These are phyloP conservation scores for Aristolochia fimbriata DNA, from an alignment of 164 flowering plant species.

Conservation along the genomic window DNA sequence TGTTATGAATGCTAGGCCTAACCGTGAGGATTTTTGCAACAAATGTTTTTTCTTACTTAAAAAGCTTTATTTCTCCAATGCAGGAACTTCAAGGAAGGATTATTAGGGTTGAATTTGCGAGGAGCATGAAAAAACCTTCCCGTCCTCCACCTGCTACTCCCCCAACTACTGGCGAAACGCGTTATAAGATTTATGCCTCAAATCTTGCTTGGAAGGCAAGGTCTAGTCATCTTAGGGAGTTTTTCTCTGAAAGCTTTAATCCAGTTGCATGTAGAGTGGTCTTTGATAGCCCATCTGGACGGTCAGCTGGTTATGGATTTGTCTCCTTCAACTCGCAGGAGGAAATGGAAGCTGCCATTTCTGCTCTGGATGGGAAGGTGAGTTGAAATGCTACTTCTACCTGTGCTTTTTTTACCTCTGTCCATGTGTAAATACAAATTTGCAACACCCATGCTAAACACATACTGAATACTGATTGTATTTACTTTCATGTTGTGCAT, in stretches of 20 bases:
- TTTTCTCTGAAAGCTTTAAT: conserved; percentile 41
- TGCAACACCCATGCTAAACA: neutral
- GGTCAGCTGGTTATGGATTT: conserved; percentile 84
- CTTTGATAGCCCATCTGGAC: conserved; percentile 51
- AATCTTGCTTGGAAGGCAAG: conserved; percentile 90
- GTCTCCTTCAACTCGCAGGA: conserved; percentile 70
- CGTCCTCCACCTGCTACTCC: conserved; percentile 25
- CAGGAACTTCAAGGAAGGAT: conserved; percentile 76
- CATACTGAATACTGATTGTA: neutral
- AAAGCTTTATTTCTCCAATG: conserved; percentile 1
- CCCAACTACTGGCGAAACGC: conserved; percentile 33
- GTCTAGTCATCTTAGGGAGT: conserved; percentile 60
- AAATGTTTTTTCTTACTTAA: neutral
- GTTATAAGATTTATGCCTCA: conserved; percentile 59
- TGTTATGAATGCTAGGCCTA: neutral
- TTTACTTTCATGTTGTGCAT: neutral
- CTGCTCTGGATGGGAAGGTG: conserved; percentile 77
- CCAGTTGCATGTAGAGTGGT: conserved; percentile 68
- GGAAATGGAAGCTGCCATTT: conserved; percentile 76
- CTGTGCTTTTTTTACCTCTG: neutral
- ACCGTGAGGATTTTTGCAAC: neutral
- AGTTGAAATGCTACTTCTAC: conserved; percentile 5
- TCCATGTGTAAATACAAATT: neutral
- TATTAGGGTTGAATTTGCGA: conserved; percentile 63
- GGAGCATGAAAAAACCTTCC: conserved; percentile 51